A percentile compares a stretch with the other conserved stretches of the same genome.
These are phyloP conservation scores for Cyberlindnera mycetangii DNA, from an alignment of 805 yeast genomes.

Conservation along the genomic window DNA sequence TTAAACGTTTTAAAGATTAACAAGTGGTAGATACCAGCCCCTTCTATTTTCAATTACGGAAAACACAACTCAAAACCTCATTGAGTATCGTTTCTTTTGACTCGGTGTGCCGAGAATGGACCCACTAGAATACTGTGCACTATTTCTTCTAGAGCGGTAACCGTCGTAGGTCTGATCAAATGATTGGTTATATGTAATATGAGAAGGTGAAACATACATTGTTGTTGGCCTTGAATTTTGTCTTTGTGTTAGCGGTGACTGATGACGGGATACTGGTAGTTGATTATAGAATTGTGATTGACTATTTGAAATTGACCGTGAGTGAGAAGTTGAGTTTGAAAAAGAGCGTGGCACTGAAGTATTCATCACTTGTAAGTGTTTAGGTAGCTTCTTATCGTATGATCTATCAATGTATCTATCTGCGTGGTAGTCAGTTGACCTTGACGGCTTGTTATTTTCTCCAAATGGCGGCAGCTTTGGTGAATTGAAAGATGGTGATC, in stretches of 20 bases:
- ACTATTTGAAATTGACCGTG: not conserved
- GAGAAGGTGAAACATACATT: constrained; percentile 9
- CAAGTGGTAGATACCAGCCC: too few species aligned
- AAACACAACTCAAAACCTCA: constrained; percentile 19
- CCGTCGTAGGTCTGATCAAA: not conserved
- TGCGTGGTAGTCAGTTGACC: too few species aligned
- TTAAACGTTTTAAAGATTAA: too few species aligned
- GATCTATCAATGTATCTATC: too few species aligned
- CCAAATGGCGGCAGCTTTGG: constrained; percentile 11
- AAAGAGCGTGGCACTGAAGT: constrained; percentile 19
- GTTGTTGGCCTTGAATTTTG: constrained; percentile 6
- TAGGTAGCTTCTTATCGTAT: too few species aligned
- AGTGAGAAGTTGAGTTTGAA: constrained; percentile 2
- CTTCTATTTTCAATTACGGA: not conserved
- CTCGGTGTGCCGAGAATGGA: constrained; percentile 9
- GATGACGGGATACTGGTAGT: not conserved
- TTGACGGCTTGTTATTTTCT: not conserved
- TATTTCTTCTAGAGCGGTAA: constrained; percentile 2
- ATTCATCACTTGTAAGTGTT: constrained; percentile 7
- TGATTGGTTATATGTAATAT: not conserved
- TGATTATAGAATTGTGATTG: not conserved
- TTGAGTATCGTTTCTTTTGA: constrained; percentile 22
- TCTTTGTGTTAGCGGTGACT: not conserved
- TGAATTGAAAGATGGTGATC: constrained; percentile 13
- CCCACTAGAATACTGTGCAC: constrained; percentile 3